Conservation (phyloP, 2,329 filamentous ascomycete genomes). For the Aphanocladium album region DNA sequence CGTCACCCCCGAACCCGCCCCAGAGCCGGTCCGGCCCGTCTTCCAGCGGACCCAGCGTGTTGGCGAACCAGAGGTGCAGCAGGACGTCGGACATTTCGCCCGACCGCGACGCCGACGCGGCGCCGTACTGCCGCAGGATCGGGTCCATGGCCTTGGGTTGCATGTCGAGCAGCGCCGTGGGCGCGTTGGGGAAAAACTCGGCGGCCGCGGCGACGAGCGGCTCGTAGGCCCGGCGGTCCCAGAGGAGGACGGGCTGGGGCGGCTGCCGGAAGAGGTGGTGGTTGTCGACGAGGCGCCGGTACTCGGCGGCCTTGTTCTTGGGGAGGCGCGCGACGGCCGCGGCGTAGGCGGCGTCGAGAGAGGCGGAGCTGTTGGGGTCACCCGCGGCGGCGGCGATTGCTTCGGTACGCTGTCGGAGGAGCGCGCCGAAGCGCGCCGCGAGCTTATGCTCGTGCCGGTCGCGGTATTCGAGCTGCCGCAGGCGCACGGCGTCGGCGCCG, state of each 20-base stretch:
- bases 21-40: conserved; percentile 48
- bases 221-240: conserved; percentile 68
- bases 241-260: conserved; percentile 50
- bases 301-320: conserved; percentile 31
- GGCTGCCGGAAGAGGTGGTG: conserved; percentile 44
- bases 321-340: conserved; percentile 27
- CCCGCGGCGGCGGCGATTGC: conserved; percentile 19
- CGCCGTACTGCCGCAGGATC: conserved; percentile 42
- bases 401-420: conserved; percentile 30
- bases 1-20: conserved; percentile 55
- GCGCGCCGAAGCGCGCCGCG: conserved; percentile 22
- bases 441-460: conserved; percentile 21
- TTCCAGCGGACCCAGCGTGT: conserved; percentile 38
- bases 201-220: conserved; percentile 52
- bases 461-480: conserved; percentile 26
- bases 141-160: conserved; percentile 53
- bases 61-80: conserved; percentile 38
- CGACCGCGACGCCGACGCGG: conserved; percentile 31
- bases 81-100: conserved; percentile 50
- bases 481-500: conserved; percentile 14
- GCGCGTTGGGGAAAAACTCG: conserved; percentile 64
- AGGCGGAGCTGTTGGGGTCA: conserved; percentile 20
- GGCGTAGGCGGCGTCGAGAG: conserved; percentile 31
- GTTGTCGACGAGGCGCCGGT: conserved; percentile 46
- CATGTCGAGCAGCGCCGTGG: conserved; percentile 59